These are phyloP conservation scores for Solanum gandarillasii DNA, from an alignment of 257 asterid genomes.

Conservation along the genomic window DNA sequence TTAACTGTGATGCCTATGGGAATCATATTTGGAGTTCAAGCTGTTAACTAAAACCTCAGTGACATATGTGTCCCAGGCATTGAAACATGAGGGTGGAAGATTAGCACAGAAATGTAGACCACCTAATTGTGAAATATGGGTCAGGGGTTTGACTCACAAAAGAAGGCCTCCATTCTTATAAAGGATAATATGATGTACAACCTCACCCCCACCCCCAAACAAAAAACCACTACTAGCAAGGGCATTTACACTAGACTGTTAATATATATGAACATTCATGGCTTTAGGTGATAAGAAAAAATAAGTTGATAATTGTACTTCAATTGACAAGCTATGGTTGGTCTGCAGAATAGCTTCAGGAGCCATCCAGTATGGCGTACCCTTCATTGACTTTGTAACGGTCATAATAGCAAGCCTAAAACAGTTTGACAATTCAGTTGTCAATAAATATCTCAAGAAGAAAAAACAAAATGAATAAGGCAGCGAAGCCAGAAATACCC, in stretches of 20 bases:
- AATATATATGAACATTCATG: neutral
- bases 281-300: neutral
- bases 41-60: neutral
- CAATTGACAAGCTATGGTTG: neutral
- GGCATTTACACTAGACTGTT: neutral
- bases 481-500: neutral
- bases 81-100: neutral
- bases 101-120: neutral
- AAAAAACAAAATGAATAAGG: neutral
- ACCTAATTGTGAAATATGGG: neutral
- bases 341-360: neutral
- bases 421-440: neutral
- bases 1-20: neutral
- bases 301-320: neutral
- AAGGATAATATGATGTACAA: neutral
- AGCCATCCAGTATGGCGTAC: neutral
- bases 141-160: neutral
- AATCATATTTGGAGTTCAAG: neutral
- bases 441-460: neutral
- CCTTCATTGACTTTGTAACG: neutral
- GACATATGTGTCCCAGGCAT: neutral
- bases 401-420: neutral
- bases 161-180: neutral
- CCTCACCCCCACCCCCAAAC: neutral
- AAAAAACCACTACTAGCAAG: neutral